phyloP scores from a whole-genome alignment of 1,284 basidiomycete species.

The Moniliophthora roreri region DNA sequence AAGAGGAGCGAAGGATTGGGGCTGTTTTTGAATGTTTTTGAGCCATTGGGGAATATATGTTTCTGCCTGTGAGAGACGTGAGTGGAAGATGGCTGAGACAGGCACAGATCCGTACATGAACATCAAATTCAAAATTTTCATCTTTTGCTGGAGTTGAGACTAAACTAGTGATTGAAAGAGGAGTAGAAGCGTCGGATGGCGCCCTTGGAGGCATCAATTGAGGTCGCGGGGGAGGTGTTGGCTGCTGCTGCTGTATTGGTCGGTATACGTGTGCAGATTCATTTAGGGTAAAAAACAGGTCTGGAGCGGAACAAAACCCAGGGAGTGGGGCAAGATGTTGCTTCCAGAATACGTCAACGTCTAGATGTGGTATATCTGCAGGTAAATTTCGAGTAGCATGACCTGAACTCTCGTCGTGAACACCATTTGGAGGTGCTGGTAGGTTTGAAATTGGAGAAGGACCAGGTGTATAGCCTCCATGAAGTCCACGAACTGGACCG shows the following conservation, averaged over 20 bases:
- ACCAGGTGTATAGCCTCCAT: no score
- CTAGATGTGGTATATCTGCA: neutral
- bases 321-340: constrained; percentile 41
- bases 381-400: no score
- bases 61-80: constrained; percentile 34
- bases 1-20: constrained; percentile 37
- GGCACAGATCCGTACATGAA: constrained; percentile 31
- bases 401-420: no score
- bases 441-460: no score
- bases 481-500: no score
- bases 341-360: constrained; percentile 38
- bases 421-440: no score
- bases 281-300: constrained; percentile 24
- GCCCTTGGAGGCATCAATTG: neutral
- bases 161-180: neutral
- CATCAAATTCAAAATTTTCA: constrained; percentile 32
- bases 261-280: constrained; percentile 19
- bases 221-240: neutral
- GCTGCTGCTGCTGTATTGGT: constrained; percentile 9
- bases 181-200: no score
- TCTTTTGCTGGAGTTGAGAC: constrained; percentile 1
- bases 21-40: constrained; percentile 43
- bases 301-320: constrained; percentile 34
- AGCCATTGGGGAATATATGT: constrained; percentile 44
- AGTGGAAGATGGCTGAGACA: neutral